Evolutionary conservation across 768 basidiomycete species (phyloP).

Genomic region (Collybiopsis confluens): DNA sequence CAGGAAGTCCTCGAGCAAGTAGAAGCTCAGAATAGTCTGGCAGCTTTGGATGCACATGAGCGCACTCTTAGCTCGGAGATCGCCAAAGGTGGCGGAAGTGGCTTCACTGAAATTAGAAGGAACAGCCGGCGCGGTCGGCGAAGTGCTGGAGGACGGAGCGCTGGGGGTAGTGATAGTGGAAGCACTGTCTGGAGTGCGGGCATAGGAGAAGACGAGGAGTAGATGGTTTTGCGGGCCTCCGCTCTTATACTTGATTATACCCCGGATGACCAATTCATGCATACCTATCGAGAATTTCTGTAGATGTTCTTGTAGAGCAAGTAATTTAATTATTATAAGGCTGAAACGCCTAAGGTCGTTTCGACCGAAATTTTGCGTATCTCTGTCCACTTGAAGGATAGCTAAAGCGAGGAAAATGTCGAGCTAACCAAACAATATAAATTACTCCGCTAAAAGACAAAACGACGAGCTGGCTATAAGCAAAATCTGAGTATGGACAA

Average conservation of each 20-base stretch:
- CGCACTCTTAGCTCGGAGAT: slow-evolving; percentile 68
- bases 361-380: too few relatives aligned
- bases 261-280: neutral
- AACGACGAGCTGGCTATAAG: too few relatives aligned
- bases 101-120: slow-evolving; percentile 74
- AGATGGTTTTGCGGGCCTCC: neutral
- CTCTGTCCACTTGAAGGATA: too few relatives aligned
- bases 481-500: neutral
- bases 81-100: slow-evolving; percentile 65
- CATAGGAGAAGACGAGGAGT: slow-evolving; percentile 26
- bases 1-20: slow-evolving; percentile 75
- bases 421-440: too few relatives aligned
- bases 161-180: slow-evolving; percentile 43
- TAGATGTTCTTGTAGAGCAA: too few relatives aligned
- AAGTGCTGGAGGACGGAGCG: slow-evolving; percentile 49
- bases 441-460: too few relatives aligned
- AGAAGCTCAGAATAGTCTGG: slow-evolving; percentile 72
- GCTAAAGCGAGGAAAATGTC: too few relatives aligned
- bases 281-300: neutral
- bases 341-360: too few relatives aligned
- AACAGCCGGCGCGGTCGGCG: slow-evolving; percentile 48
- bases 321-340: too few relatives aligned
- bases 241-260: neutral
- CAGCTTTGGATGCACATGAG: slow-evolving; percentile 78
- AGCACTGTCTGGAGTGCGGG: slow-evolving; percentile 89